Percentiles rank a stretch among this genome's conserved stretches.
These are phyloP conservation scores for Pestalotiopsis sp. DNA, from an alignment of 2,329 filamentous ascomycete species.

Conservation along the genomic window DNA sequence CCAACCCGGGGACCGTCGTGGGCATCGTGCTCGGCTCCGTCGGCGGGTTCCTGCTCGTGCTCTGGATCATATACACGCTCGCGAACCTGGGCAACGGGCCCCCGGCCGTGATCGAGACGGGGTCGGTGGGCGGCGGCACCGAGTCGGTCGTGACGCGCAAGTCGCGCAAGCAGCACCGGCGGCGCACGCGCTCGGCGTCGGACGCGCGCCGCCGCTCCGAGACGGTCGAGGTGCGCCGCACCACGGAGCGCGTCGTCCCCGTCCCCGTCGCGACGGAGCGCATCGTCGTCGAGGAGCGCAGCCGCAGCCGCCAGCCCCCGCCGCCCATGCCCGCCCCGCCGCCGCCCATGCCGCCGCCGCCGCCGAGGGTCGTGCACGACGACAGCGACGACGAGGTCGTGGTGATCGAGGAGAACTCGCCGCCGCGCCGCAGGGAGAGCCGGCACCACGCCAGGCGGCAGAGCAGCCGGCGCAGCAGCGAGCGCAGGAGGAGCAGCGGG, in stretches of 20 bases:
- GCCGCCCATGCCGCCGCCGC: constrained; percentile 11
- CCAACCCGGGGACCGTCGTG: constrained; percentile 36
- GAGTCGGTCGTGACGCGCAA: constrained; percentile 33
- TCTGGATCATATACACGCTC: constrained; percentile 31
- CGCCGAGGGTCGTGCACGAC: constrained; percentile 29
- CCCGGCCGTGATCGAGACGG: constrained; percentile 35
- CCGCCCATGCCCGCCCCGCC: constrained; percentile 3
- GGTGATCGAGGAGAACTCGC: constrained; percentile 37
- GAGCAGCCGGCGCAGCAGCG: constrained; percentile 25
- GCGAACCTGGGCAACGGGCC: constrained; percentile 33
- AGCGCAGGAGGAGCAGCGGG: constrained; percentile 26
- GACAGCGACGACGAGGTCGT: constrained; percentile 39
- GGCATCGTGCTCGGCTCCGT: constrained; percentile 39
- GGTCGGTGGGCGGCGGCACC: constrained; percentile 28
- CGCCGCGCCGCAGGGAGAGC: constrained; percentile 31
- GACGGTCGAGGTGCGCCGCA: constrained; percentile 31
- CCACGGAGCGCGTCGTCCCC: constrained; percentile 14
- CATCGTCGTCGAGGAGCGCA: constrained; percentile 33
- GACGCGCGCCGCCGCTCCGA: constrained; percentile 22
- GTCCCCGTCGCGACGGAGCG: constrained; percentile 19
- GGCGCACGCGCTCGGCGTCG: constrained; percentile 16
- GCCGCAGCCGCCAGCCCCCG: constrained; percentile 2
- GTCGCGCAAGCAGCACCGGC: constrained; percentile 20
- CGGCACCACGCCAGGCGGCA: constrained; percentile 22
- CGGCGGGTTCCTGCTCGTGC: constrained; percentile 40